phyloP scores from a whole-genome alignment of 306 rosid genomes.

The Heteromeles arbutifolia region DNA sequence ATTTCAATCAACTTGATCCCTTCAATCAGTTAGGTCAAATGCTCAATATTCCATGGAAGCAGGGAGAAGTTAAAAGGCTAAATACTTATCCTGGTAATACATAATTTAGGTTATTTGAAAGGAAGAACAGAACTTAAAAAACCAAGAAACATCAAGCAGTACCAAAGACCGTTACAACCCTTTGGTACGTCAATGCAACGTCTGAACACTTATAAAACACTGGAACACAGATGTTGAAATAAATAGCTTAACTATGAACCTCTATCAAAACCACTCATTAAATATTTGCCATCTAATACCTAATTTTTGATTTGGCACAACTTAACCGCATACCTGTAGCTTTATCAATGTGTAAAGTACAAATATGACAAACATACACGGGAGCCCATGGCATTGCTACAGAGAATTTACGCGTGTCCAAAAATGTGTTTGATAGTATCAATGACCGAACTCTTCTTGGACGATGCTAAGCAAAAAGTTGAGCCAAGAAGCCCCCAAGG shows the following conservation, averaged over 20 bases:
- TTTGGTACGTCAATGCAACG: not conserved
- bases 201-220: not conserved
- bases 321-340: not conserved
- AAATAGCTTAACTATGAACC: not conserved
- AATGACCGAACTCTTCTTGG: constrained; percentile 91
- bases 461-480: constrained; percentile 91
- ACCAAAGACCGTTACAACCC: too few species aligned
- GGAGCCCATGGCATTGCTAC: constrained; percentile 98
- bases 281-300: not conserved
- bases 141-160: not conserved
- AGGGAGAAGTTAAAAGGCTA: not conserved
- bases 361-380: constrained; percentile 47
- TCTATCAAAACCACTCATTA: not conserved
- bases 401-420: constrained; percentile 80
- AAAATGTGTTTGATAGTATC: constrained; percentile 79
- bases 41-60: not conserved
- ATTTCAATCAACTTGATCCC: not conserved
- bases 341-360: constrained; percentile 1
- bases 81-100: not conserved
- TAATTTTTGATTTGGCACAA: not conserved
- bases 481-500: constrained; percentile 97
- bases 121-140: too few species aligned
- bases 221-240: not conserved
- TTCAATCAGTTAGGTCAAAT: not conserved
- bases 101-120: not conserved